Conservation (phyloP, 441 rosid species). For the Populus hybrid region DNA sequence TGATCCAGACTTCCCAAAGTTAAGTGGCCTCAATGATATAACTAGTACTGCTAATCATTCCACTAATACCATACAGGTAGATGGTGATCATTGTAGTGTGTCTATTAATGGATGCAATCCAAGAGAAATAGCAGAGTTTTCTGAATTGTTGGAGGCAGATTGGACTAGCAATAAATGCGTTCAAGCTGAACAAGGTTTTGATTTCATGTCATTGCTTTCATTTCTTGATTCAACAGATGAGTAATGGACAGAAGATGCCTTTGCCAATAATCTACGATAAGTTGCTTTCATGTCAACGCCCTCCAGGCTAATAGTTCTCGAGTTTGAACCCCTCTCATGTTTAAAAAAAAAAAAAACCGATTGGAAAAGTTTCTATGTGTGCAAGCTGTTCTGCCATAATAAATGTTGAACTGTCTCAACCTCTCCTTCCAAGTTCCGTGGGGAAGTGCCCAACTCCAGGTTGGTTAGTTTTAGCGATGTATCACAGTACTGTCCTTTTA, state of each 20-base stretch:
- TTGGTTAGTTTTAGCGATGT: not conserved
- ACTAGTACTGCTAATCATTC: not conserved
- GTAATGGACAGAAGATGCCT: conserved; percentile 14
- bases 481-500: not conserved
- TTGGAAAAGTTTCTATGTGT: not conserved
- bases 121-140: not conserved
- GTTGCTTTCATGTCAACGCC: not conserved
- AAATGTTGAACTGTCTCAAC: not conserved
- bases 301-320: not conserved
- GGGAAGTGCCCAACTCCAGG: too few relatives aligned
- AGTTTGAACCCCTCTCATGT: not conserved
- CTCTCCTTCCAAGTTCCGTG: too few relatives aligned
- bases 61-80: not conserved
- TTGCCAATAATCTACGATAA: not conserved
- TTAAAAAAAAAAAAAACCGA: too few relatives aligned
- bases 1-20: conserved; percentile 11
- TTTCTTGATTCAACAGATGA: conserved; percentile 16
- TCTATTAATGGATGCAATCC: not conserved
- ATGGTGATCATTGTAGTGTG: not conserved
- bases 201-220: conserved; percentile 19
- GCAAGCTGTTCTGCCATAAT: too few relatives aligned
- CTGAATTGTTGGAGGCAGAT: not conserved
- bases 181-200: conserved; percentile 10
- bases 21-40: not conserved
- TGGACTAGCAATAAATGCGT: not conserved